Conservation (phyloP, 495 filamentous ascomycete genomes). For the Penicillium waksmanii region DNA sequence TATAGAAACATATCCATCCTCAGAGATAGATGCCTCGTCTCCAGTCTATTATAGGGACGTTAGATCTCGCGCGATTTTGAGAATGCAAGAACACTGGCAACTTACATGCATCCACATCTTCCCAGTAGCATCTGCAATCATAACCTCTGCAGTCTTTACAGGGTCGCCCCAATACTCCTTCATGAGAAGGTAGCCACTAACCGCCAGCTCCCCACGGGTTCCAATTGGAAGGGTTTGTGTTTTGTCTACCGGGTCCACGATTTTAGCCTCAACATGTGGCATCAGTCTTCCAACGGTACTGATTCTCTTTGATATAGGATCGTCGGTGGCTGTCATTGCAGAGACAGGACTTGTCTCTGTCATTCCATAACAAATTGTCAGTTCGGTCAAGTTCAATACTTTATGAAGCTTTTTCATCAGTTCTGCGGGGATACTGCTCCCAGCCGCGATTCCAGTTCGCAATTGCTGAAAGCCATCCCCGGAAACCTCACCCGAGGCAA, state of each 20-base stretch:
- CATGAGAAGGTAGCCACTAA: conserved; percentile 87
- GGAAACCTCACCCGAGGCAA: conserved; percentile 57
- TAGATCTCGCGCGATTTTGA: conserved; percentile 1
- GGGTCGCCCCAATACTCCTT: conserved; percentile 84
- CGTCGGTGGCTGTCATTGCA: conserved; percentile 84
- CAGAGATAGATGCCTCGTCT: conserved; percentile 90
- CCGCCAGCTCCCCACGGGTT: conserved; percentile 77
- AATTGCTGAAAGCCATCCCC: conserved; percentile 67
- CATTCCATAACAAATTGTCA: conserved; percentile 99
- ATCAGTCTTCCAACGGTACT: conserved; percentile 75
- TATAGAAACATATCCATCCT: conserved; percentile 66
- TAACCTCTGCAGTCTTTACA: conserved; percentile 69
- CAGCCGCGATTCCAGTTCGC: conserved; percentile 90
- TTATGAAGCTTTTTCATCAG: conserved; percentile 82
- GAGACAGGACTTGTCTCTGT: conserved; percentile 94
- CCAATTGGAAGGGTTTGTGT: conserved; percentile 62
- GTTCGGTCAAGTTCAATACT: conserved; percentile 75
- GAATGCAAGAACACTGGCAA: conserved; percentile 3
- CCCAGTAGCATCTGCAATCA: conserved; percentile 61
- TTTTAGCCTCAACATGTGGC: conserved; percentile 84
- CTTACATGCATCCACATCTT: conserved; percentile 72
- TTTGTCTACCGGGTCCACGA: conserved; percentile 68
- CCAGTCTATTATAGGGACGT: conserved; percentile 58
- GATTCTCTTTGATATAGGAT: conserved; percentile 79
- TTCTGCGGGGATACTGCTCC: conserved; percentile 77